Evolutionary conservation across 2,329 filamentous ascomycete species (phyloP), one percentile per base, ranked within the genome.

Genomic region (Exophiala aquamarina): DNA sequence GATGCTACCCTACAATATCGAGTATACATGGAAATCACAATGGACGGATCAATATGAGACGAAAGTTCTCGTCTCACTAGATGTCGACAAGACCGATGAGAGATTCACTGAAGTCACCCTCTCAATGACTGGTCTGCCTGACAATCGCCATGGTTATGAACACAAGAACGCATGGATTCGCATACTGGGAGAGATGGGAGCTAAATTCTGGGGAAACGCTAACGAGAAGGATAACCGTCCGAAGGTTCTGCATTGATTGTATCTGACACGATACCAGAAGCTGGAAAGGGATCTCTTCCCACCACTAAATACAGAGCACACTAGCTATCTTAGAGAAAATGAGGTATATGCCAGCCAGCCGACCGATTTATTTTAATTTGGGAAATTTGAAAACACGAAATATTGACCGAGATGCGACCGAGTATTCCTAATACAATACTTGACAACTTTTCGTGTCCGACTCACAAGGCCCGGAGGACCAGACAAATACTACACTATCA

Each of bases 161-260:
- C 44, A 47, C 31, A 40, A 41, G 29, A 13, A 47, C 41, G 44
- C 44, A n/a, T 47, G 44, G 44, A 47, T 47, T 19, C 44, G 44
- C 6, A 47, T 47, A 15, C 20, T 47, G 35, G 44, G 44, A 18
- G 44, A 47, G 18, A 47, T 47, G 44, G 37, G 44, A 7, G 44
- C 44, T 6, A 41, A 35, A 34, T 47, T 47, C 37, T 41, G 36
- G 44, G 44, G 44, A 10, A 47, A 47, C 28, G 44, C 44, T 35
- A 36, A 17, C n/a, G 18, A 6, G 13, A 47, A 47, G 17, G 37
- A 47, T 19, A 28, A 6, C 6, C 6, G 32, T 7, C 6, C 32
- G 8, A 34, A 34, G 17, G 32, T 34, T 8, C 32, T 34, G n/a
- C 6, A 7, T 14, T 34, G n/a, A 34, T n/a, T n/a, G n/a, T n/a